phyloP scores from a whole-genome alignment of 1,284 basidiomycete genomes.

The Mycena sp. region DNA sequence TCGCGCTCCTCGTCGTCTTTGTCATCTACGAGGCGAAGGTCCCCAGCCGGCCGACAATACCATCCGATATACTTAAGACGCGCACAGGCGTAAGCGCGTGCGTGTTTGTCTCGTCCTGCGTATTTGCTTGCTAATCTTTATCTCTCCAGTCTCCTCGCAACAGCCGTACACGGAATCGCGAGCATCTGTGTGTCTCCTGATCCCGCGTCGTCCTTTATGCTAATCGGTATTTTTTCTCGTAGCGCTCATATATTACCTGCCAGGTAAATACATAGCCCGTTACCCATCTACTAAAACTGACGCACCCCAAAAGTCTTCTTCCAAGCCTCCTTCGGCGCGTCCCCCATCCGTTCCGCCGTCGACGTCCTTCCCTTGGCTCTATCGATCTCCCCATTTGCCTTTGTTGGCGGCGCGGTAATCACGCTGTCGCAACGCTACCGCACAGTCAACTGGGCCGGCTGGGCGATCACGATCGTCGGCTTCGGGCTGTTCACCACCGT shows the following conservation, averaged over 20 bases:
- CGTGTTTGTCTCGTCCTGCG: neutral
- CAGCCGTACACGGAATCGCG: slow-evolving; percentile 6
- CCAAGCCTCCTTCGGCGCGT: slow-evolving; percentile 58
- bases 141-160: slow-evolving; percentile 10
- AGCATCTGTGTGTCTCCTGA: slow-evolving; percentile 10
- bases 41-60: no score
- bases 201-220: neutral
- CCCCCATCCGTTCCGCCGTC: slow-evolving; percentile 53
- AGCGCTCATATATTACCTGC: slow-evolving; percentile 25
- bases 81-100: no score
- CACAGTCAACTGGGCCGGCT: slow-evolving; percentile 49
- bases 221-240: neutral
- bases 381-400: slow-evolving; percentile 38
- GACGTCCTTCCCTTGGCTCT: slow-evolving; percentile 40
- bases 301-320: slow-evolving; percentile 47
- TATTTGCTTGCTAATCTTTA: neutral
- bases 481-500: no score
- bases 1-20: no score
- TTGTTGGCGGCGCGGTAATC: slow-evolving; percentile 43
- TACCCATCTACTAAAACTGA: neutral
- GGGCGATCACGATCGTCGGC: slow-evolving; percentile 48
- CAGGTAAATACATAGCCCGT: slow-evolving; percentile 31
- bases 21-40: no score
- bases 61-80: no score
- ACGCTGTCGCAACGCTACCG: slow-evolving; percentile 44